Percentiles rank a stretch among this genome's conserved stretches.
Evolutionary conservation across 2,329 filamentous ascomycete genomes (phyloP).

Genomic region (Monilinia fructigena): DNA sequence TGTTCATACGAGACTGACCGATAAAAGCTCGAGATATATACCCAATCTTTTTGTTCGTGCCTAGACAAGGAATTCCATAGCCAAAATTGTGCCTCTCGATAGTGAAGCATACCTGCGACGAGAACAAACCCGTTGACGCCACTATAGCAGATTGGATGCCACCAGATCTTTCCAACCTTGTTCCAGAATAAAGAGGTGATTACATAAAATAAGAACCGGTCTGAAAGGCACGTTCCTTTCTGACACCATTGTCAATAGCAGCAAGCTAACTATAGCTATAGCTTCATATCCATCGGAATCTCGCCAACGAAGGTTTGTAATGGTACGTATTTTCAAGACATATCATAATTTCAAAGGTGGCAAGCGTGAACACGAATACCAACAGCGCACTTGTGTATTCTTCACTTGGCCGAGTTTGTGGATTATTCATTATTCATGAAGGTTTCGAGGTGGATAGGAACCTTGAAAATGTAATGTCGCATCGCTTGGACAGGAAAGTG

Average conservation of each 20-base stretch:
- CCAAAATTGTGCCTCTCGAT: background rate
- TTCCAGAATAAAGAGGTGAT: background rate
- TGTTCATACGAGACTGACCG: background rate
- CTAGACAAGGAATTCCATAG: background rate
- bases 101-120: background rate
- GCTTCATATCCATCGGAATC: background rate
- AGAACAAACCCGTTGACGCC: background rate
- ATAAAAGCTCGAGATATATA: background rate
- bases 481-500: background rate
- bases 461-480: background rate
- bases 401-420: background rate
- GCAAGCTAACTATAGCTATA: background rate
- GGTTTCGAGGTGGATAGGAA: conserved; percentile 4
- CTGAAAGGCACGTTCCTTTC: background rate
- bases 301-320: no score
- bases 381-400: background rate
- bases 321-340: no score
- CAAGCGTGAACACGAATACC: background rate
- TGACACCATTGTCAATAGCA: background rate
- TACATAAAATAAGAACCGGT: background rate
- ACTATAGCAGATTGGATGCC: background rate
- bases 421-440: background rate
- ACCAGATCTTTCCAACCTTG: background rate
- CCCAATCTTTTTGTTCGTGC: background rate
- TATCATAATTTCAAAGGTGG: no score